Conservation (phyloP, 2,329 filamentous ascomycete species). For the Venturiaceae sp. region DNA sequence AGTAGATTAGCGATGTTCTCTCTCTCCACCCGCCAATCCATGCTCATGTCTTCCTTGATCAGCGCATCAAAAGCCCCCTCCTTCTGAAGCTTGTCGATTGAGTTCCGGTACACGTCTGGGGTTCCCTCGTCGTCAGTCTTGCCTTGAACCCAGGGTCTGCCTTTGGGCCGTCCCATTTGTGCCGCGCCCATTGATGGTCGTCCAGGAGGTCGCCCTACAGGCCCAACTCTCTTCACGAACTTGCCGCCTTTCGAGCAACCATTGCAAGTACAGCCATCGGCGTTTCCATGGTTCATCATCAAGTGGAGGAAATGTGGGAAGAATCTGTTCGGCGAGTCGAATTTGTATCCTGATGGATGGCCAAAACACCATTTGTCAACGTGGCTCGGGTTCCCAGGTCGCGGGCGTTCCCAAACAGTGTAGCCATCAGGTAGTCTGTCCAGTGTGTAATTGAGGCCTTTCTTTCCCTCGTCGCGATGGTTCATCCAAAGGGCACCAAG, state of each 20-base stretch:
- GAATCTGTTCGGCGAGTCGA: constrained; percentile 45
- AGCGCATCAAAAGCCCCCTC: constrained; percentile 30
- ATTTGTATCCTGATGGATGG: constrained; percentile 40
- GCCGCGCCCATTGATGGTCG: not conserved
- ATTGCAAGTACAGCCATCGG: constrained; percentile 38
- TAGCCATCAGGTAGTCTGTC: constrained; percentile 46
- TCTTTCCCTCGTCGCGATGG: constrained; percentile 26
- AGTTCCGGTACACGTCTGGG: constrained; percentile 41
- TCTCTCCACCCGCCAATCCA: constrained; percentile 47
- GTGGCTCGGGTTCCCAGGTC: constrained; percentile 28
- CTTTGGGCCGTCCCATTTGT: not conserved
- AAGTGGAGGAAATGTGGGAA: constrained; percentile 48
- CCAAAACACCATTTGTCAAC: constrained; percentile 48
- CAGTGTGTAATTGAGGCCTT: constrained; percentile 37
- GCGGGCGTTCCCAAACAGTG: constrained; percentile 37
- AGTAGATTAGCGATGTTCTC: constrained; percentile 28
- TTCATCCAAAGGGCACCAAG: constrained; percentile 40
- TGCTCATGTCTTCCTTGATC: constrained; percentile 40
- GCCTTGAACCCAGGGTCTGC: constrained; percentile 2
- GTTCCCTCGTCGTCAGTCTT: constrained; percentile 41
- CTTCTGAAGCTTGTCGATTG: constrained; percentile 38
- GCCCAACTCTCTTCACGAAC: not conserved
- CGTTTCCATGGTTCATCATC: constrained; percentile 35
- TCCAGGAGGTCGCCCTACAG: not conserved
- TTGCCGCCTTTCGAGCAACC: constrained; percentile 25